A percentile compares a stretch with the other conserved stretches of the same genome.
phyloP scores from a whole-genome alignment of 148 eudicot genomes.

The Limonium bicolor region DNA sequence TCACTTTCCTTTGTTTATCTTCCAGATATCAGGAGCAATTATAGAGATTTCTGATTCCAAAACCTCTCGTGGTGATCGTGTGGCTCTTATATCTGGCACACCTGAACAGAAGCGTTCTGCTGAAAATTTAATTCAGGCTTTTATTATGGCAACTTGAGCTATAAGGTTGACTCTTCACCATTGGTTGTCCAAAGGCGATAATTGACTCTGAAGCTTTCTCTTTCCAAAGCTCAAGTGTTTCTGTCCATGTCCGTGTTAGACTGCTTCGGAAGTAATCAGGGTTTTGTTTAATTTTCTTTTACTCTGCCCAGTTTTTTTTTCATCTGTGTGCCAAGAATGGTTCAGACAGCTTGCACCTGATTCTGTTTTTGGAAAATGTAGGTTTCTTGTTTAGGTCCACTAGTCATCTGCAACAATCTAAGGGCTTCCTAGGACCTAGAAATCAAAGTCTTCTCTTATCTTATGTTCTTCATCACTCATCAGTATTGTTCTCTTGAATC shows the following conservation, averaged over 20 bases:
- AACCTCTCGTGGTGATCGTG: conserved; percentile 70
- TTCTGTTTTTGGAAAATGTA: conserved; percentile 15
- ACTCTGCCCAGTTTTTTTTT: conserved; percentile 9
- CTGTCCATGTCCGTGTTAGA: too few species aligned
- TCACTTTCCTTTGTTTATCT: conserved; percentile 11
- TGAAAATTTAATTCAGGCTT: conserved; percentile 83
- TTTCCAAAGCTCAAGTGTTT: too few species aligned
- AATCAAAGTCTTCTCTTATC: too few species aligned
- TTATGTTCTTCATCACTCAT: too few species aligned
- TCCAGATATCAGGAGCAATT: conserved; percentile 84
- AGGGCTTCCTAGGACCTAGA: too few species aligned
- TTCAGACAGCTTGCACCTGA: conserved; percentile 6
- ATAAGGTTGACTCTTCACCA: conserved; percentile 15
- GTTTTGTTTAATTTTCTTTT: too few species aligned
- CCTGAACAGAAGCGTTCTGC: conserved; percentile 87
- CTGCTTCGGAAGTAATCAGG: too few species aligned
- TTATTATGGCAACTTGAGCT: conserved; percentile 61
- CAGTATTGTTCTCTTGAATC: too few species aligned
- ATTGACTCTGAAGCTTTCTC: too few species aligned
- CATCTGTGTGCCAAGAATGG: conserved; percentile 13
- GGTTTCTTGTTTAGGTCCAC: conserved; percentile 12
- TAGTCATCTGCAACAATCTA: conserved; percentile 14
- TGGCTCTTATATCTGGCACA: conserved; percentile 73
- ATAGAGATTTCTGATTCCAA: conserved; percentile 73
- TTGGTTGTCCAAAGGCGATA: too few species aligned